phyloP scores from a whole-genome alignment of 805 yeast species.

The Scheffersomyces ergatensis region DNA sequence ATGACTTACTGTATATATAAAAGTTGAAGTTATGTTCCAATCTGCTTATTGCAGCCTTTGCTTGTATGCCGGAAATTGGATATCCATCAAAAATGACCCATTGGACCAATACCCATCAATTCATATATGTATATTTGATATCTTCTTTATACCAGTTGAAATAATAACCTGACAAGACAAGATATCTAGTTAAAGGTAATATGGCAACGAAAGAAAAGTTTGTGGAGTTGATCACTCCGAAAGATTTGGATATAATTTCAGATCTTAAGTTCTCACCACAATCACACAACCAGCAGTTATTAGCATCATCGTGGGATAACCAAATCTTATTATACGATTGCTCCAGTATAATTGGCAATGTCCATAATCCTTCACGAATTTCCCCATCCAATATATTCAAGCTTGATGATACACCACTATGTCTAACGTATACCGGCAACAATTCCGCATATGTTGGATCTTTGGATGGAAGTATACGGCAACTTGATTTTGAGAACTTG shows the following conservation, averaged over 20 bases:
- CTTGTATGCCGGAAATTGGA: neutral
- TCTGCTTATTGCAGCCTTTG: too few relatives aligned
- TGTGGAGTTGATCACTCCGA: constrained; percentile 18
- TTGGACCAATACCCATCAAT: too few relatives aligned
- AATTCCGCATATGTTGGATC: constrained; percentile 43
- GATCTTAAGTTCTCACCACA: constrained; percentile 41
- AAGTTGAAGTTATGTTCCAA: too few relatives aligned
- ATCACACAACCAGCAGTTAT: constrained; percentile 31
- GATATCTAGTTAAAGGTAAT: too few relatives aligned
- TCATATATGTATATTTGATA: too few relatives aligned
- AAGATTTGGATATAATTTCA: constrained; percentile 40
- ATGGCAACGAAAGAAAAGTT: constrained; percentile 5
- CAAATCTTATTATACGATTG: constrained; percentile 42
- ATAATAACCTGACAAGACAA: too few relatives aligned
- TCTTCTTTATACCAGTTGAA: too few relatives aligned
- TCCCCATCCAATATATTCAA: constrained; percentile 1
- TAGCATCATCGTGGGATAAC: constrained; percentile 62
- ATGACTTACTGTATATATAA: neutral
- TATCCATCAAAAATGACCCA: neutral
- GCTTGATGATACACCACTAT: constrained; percentile 7
- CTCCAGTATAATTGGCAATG: constrained; percentile 2
- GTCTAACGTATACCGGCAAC: constrained; percentile 1
- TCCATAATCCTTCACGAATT: constrained; percentile 10
- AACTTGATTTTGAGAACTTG: constrained; percentile 48
- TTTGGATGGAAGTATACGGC: constrained; percentile 53